phyloP scores from a whole-genome alignment of 257 asterid genomes.

The Primulina huaijiensis region DNA sequence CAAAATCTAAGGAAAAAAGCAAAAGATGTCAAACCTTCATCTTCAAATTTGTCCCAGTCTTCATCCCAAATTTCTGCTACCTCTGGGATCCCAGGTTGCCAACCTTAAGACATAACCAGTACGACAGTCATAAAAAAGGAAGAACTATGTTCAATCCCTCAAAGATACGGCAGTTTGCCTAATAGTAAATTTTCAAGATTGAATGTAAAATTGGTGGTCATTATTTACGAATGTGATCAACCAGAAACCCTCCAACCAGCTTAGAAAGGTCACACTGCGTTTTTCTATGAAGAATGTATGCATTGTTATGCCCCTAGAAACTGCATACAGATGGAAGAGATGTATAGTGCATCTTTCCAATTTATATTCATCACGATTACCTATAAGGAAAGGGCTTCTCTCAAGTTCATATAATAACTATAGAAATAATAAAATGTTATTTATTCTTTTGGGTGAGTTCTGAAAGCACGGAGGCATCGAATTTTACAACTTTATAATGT shows the following conservation, averaged over 20 bases:
- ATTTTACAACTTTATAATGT: conserved; percentile 4
- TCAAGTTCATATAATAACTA: background rate
- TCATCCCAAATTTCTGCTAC: conserved; percentile 91
- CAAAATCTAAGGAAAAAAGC: conserved; percentile 5
- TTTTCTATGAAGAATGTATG: too few relatives aligned
- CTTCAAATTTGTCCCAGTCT: conserved; percentile 99
- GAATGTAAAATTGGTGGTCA: background rate
- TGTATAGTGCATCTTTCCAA: background rate
- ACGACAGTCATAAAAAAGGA: conserved; percentile 1
- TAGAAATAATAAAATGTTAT: background rate
- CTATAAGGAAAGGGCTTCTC: background rate
- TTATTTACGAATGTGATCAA: background rate
- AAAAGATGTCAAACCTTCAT: conserved; percentile 66
- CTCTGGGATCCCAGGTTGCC: conserved; percentile 96
- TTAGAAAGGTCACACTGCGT: background rate
- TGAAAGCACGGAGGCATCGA: background rate
- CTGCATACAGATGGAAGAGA: background rate
- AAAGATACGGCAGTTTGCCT: background rate
- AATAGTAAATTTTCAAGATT: background rate
- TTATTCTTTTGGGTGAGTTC: background rate
- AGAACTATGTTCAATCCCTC: conserved; percentile 4
- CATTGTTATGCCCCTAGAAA: background rate
- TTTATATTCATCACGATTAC: background rate
- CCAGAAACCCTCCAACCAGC: background rate
- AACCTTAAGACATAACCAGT: conserved; percentile 49